A percentile compares a stretch with the other conserved stretches of the same genome.
Evolutionary conservation across 768 basidiomycete species (phyloP).

Genomic region (Russula lepida): DNA sequence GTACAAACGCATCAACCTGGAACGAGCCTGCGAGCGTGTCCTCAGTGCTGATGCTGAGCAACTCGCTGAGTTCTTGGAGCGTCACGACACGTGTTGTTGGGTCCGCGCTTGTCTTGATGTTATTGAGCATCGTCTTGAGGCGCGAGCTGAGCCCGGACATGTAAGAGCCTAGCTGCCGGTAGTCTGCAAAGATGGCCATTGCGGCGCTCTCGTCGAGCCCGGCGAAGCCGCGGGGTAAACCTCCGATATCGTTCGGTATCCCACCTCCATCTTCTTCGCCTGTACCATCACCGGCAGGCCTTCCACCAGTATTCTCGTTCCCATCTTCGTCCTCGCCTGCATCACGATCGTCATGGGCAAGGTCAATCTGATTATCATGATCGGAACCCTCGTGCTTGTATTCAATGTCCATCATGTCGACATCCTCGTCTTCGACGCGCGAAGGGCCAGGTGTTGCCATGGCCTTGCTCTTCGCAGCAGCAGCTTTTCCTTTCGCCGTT

Average conservation of each 20-base stretch:
- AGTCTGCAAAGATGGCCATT: conserved; percentile 79
- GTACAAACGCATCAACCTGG: conserved; percentile 84
- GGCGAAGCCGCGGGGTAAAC: conserved; percentile 18
- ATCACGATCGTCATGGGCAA: conserved; percentile 41
- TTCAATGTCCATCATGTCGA: conserved; percentile 68
- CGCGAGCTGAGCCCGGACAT: conserved; percentile 84
- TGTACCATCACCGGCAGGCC: conserved; percentile 26
- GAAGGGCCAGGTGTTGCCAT: conserved; percentile 57
- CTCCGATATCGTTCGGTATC: conserved; percentile 26
- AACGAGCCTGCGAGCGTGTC: conserved; percentile 96
- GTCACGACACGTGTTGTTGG: conserved; percentile 82
- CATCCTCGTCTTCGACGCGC: conserved; percentile 57
- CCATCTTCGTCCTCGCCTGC: conserved; percentile 43
- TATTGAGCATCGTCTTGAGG: conserved; percentile 83
- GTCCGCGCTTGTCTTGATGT: conserved; percentile 78
- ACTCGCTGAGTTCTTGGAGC: conserved; percentile 88
- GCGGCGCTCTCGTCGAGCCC: conserved; percentile 59
- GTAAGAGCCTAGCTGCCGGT: conserved; percentile 83
- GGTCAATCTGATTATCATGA: conserved; percentile 37
- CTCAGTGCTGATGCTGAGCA: conserved; percentile 93
- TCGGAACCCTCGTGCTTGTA: conserved; percentile 42
- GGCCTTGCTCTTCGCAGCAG: conserved; percentile 44
- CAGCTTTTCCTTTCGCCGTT: conserved; percentile 29
- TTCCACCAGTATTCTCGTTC: conserved; percentile 34
- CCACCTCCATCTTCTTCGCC: conserved; percentile 31